Evolutionary conservation across 495 filamentous ascomycete genomes (phyloP).

Genomic region (Penicillium crystallinum): DNA sequence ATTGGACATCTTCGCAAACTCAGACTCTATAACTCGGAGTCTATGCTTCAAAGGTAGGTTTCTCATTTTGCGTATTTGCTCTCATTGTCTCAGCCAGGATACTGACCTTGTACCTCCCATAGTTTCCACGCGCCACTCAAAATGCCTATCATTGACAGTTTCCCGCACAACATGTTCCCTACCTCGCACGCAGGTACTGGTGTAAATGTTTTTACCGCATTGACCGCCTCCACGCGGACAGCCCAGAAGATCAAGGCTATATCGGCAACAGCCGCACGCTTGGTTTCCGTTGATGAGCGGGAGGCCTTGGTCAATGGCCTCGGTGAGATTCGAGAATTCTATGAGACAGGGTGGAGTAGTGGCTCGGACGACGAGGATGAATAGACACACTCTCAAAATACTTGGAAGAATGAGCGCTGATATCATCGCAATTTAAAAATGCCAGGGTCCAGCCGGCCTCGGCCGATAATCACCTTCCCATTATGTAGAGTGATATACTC

Average conservation of each 20-base stretch:
- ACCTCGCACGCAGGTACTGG: conserved; percentile 31
- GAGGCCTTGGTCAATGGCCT: conserved; percentile 81
- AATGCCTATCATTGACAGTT: conserved; percentile 80
- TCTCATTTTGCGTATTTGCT: conserved; percentile 1
- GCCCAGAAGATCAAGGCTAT: conserved; percentile 62
- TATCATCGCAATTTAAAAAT: conserved; percentile 5
- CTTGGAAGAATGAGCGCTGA: background rate
- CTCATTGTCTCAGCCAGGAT: conserved; percentile 1
- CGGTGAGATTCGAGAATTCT: conserved; percentile 77
- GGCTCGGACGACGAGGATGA: conserved; percentile 80
- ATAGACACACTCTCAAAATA: conserved; percentile 16
- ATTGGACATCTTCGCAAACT: conserved; percentile 30
- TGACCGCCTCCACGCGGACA: conserved; percentile 72
- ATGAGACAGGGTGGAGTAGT: conserved; percentile 85
- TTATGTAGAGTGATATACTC: background rate
- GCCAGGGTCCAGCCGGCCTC: background rate
- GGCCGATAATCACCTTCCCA: background rate
- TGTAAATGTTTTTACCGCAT: conserved; percentile 55
- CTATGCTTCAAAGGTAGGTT: conserved; percentile 59
- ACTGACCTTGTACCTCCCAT: conserved; percentile 1
- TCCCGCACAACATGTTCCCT: conserved; percentile 60
- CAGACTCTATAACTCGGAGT: conserved; percentile 34
- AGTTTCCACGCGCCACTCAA: conserved; percentile 56
- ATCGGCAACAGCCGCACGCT: conserved; percentile 51
- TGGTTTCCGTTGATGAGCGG: conserved; percentile 68